These are phyloP conservation scores for Onygenales sp. DNA, from an alignment of 2,329 filamentous ascomycete species.

Conservation along the genomic window DNA sequence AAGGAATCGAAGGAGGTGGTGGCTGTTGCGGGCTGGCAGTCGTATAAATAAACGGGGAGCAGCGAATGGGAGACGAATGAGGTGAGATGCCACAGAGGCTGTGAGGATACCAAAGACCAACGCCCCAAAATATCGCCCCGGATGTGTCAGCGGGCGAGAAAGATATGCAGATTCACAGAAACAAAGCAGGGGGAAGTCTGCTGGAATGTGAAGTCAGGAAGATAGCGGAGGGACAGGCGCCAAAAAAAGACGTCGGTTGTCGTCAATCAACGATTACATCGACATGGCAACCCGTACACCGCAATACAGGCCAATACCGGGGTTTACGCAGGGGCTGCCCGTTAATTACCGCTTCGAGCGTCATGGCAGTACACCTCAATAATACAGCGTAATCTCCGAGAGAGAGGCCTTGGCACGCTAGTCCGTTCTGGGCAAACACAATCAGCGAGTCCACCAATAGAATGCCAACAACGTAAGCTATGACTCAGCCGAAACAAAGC, in stretches of 20 bases:
- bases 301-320: too few relatives aligned
- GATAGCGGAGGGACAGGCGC: too few relatives aligned
- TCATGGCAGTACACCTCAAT: neutral
- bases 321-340: too few relatives aligned
- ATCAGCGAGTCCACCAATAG: neutral
- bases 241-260: too few relatives aligned
- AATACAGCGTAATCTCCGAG: slow-evolving; percentile 3
- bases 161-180: too few relatives aligned
- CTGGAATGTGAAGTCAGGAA: too few relatives aligned
- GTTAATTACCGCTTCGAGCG: neutral
- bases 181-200: too few relatives aligned
- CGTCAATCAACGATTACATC: too few relatives aligned
- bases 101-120: neutral
- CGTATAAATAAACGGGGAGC: neutral
- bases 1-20: neutral
- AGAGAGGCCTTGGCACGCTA: neutral
- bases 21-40: neutral
- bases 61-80: neutral
- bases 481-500: neutral
- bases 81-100: neutral
- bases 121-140: too few relatives aligned
- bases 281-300: too few relatives aligned
- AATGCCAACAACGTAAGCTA: too few relatives aligned
- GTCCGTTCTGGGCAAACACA: neutral
- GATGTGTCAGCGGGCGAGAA: too few relatives aligned